phyloP scores from a whole-genome alignment of 2,329 filamentous ascomycete species.

The Saccharata proteae region DNA sequence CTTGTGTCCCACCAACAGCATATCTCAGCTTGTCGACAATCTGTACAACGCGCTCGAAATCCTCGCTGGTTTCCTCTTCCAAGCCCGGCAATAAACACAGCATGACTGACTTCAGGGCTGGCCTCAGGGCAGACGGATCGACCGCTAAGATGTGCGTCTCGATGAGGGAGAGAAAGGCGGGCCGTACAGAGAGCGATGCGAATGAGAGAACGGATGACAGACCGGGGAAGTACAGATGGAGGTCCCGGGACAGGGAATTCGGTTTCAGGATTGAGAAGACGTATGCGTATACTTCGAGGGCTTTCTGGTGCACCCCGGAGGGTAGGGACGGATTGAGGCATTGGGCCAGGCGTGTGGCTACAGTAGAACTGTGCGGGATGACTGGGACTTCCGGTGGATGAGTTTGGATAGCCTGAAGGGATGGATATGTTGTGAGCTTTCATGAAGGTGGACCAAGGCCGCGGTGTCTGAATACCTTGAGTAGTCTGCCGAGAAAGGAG shows the following conservation, averaged over 20 bases:
- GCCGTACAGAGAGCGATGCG: constrained; percentile 81
- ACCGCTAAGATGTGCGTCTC: constrained; percentile 68
- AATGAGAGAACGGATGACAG: constrained; percentile 84
- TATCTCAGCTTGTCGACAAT: constrained; percentile 63
- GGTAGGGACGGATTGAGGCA: constrained; percentile 88
- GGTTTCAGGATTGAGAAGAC: constrained; percentile 70
- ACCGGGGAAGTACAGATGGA: constrained; percentile 81
- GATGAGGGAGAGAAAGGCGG: constrained; percentile 71
- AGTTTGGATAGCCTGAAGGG: constrained; percentile 66
- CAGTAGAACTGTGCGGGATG: constrained; percentile 69
- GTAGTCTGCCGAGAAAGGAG: constrained; percentile 78
- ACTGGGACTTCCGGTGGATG: constrained; percentile 59
- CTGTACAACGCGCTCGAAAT: constrained; percentile 78
- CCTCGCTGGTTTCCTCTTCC: constrained; percentile 93
- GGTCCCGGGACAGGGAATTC: constrained; percentile 62
- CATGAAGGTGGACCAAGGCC: too few species aligned
- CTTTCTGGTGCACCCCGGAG: constrained; percentile 94
- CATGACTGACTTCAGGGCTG: constrained; percentile 81
- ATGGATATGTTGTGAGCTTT: too few species aligned
- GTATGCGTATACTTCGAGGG: constrained; percentile 83
- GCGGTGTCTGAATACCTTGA: constrained; percentile 52
- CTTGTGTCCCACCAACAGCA: constrained; percentile 38
- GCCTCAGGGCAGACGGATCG: constrained; percentile 59
- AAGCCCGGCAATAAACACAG: constrained; percentile 80
- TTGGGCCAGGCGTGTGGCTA: constrained; percentile 87